Evolutionary conservation across 768 basidiomycete genomes (phyloP).

Genomic region (Mycena indigotica): DNA sequence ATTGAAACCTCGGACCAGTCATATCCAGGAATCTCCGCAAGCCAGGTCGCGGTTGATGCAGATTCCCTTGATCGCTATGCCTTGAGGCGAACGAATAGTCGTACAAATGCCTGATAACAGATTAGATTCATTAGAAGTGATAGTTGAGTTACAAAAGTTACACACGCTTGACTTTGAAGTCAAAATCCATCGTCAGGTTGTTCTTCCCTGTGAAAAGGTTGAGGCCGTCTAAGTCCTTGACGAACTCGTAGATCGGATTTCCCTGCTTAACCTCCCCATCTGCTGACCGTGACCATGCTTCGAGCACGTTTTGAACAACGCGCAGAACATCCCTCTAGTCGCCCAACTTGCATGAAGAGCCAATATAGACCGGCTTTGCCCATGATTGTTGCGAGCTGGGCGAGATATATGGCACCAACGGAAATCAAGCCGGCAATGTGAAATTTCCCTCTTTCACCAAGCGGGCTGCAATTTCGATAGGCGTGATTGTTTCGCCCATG

Average conservation of each 20-base stretch:
- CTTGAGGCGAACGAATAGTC: not conserved
- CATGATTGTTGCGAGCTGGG: conserved; percentile 10
- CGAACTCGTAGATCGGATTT: conserved; percentile 14
- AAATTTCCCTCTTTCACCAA: conserved; percentile 2
- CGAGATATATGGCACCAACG: conserved; percentile 23
- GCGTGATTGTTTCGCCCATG: not conserved
- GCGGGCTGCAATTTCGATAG: not conserved
- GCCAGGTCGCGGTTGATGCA: conserved; percentile 2
- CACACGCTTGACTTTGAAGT: conserved; percentile 26
- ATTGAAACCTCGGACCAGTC: conserved; percentile 2
- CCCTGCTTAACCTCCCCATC: conserved; percentile 1
- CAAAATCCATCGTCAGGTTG: conserved; percentile 20
- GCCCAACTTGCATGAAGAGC: conserved; percentile 23
- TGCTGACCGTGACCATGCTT: conserved; percentile 9
- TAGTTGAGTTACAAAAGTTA: not conserved
- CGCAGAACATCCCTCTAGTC: conserved; percentile 3
- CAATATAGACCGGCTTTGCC: conserved; percentile 21
- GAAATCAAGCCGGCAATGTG: conserved; percentile 24
- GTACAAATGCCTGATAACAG: not conserved
- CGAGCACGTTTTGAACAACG: conserved; percentile 2
- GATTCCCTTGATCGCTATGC: not conserved
- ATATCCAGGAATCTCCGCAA: not conserved
- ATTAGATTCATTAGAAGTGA: not conserved
- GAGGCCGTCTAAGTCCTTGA: conserved; percentile 13
- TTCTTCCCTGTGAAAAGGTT: conserved; percentile 18